Evolutionary conservation across 2,329 filamentous ascomycete genomes (phyloP).

Genomic region (Hirsutella minnesotensis): DNA sequence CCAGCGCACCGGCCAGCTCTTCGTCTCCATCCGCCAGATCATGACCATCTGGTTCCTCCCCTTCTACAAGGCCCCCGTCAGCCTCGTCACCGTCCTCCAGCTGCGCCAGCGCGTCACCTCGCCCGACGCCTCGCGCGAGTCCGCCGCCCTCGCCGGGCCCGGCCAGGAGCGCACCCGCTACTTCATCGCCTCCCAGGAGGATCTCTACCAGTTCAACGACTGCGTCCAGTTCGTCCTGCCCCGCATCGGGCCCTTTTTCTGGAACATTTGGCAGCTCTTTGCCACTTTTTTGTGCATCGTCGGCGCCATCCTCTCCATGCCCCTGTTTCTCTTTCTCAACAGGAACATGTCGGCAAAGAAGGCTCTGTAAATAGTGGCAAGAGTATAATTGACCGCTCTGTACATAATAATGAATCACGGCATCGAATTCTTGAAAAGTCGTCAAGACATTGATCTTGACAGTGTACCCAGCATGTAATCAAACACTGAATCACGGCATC

Average conservation of each 20-base stretch:
- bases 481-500: too few relatives aligned
- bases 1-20: slow-evolving; percentile 51
- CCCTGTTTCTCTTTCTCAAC: slow-evolving; percentile 22
- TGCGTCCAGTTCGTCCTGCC: slow-evolving; percentile 61
- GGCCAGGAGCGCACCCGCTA: slow-evolving; percentile 31
- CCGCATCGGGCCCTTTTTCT: slow-evolving; percentile 42
- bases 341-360: slow-evolving; percentile 6
- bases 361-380: slow-evolving; percentile 1
- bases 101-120: slow-evolving; percentile 34
- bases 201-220: slow-evolving; percentile 69
- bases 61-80: slow-evolving; percentile 57
- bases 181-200: slow-evolving; percentile 66
- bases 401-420: background rate
- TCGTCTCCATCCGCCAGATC: slow-evolving; percentile 60
- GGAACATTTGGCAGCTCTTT: slow-evolving; percentile 48
- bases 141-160: slow-evolving; percentile 7
- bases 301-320: slow-evolving; percentile 33
- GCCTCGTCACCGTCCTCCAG: slow-evolving; percentile 55
- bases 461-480: too few relatives aligned
- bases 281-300: slow-evolving; percentile 54
- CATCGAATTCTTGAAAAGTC: too few relatives aligned
- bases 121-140: slow-evolving; percentile 5
- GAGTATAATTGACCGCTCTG: background rate
- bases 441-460: too few relatives aligned
- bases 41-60: slow-evolving; percentile 72